A percentile compares a stretch with the other conserved stretches of the same genome.
Conservation (phyloP, 768 basidiomycete genomes). For the Xerocomellus intermedius region DNA sequence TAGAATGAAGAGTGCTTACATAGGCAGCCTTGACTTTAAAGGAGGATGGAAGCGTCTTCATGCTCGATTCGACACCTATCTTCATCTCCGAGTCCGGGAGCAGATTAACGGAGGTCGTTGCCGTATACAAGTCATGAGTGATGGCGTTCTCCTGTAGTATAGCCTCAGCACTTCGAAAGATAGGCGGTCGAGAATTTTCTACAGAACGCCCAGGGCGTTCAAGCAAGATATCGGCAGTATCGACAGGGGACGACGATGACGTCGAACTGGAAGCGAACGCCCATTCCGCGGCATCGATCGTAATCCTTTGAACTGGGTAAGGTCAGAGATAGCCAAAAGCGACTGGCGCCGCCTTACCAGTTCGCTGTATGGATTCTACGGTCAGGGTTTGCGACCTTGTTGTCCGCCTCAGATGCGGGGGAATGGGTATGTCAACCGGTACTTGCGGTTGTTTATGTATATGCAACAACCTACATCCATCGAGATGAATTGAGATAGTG, state of each 20-base stretch:
- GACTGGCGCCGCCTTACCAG: not conserved
- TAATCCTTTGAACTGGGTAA: constrained; percentile 4
- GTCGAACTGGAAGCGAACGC: not conserved
- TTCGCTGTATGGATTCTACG: constrained; percentile 7
- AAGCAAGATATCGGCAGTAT: not conserved
- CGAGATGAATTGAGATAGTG: constrained; percentile 5
- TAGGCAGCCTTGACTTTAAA: constrained; percentile 12
- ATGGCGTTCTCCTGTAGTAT: not conserved
- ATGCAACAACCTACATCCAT: not conserved
- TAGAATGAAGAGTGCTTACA: not conserved
- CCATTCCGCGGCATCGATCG: constrained; percentile 1
- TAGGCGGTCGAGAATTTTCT: not conserved
- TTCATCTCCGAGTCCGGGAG: constrained; percentile 3
- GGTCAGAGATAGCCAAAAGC: not conserved
- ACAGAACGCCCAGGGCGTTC: not conserved
- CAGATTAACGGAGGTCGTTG: not conserved
- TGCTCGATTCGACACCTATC: constrained; percentile 2
- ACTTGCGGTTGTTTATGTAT: not conserved
- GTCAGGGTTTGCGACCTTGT: not conserved
- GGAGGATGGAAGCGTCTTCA: constrained; percentile 7
- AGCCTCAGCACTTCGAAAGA: not conserved
- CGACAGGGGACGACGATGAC: not conserved
- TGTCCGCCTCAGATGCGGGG: not conserved
- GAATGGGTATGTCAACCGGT: not conserved
- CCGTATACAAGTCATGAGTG: constrained; percentile 14